phyloP scores from a whole-genome alignment of 225 moss, liverwort and hornwort species.

The Marchantia paleacea region DNA sequence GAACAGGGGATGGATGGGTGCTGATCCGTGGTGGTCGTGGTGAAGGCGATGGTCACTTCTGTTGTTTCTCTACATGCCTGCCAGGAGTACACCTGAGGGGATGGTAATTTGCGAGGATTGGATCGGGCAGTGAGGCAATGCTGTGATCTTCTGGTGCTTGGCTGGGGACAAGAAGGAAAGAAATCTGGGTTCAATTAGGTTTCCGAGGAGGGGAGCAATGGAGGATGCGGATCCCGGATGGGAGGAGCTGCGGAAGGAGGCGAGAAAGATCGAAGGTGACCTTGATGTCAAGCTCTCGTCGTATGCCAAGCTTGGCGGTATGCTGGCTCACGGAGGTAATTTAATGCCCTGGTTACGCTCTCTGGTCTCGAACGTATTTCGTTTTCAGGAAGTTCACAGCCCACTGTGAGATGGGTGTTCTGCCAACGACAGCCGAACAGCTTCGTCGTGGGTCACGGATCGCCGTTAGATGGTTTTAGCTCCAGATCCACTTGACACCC shows the following conservation, averaged over 20 bases:
- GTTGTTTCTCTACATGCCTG: neutral
- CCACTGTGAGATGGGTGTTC: neutral
- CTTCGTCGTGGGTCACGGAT: neutral
- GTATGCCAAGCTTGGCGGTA: slow-evolving; percentile 93
- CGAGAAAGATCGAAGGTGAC: slow-evolving; percentile 91
- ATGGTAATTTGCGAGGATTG: slow-evolving; percentile 1
- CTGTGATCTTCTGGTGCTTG: slow-evolving; percentile 23
- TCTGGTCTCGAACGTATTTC: neutral
- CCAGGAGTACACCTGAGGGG: neutral
- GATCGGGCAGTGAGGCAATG: slow-evolving; percentile 30
- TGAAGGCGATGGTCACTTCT: slow-evolving; percentile 2
- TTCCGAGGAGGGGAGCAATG: slow-evolving; percentile 43
- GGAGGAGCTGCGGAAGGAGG: slow-evolving; percentile 96
- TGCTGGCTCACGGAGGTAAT: slow-evolving; percentile 92
- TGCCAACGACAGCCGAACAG: too few species aligned
- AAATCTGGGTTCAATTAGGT: slow-evolving; percentile 35
- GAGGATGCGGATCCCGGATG: slow-evolving; percentile 83
- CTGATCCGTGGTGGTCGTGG: neutral
- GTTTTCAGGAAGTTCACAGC: neutral
- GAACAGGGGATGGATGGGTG: neutral
- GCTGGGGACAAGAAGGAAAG: slow-evolving; percentile 3
- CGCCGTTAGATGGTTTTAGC: neutral
- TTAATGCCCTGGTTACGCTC: neutral
- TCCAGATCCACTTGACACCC: neutral
- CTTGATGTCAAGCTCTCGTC: slow-evolving; percentile 97